Evolutionary conservation across 179 eudicot species (phyloP), one percentile per base, ranked within the genome.

Genomic region (Patellifolia procumbens): DNA sequence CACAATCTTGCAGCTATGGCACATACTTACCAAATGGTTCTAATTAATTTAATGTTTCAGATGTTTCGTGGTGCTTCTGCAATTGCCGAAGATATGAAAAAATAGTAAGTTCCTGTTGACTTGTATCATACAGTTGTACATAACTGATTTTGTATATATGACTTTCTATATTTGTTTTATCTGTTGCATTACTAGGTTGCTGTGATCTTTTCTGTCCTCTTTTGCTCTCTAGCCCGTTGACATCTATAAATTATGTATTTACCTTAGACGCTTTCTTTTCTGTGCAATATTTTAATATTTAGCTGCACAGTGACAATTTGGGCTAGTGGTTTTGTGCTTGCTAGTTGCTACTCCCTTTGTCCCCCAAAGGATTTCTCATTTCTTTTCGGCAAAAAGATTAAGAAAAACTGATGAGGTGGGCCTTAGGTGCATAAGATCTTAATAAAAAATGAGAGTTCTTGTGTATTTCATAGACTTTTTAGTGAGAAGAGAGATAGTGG

Each of bases 11-110:
- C 32, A 55, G n/a, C 37, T 58, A 70, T 29, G 26, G 34, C 49
- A 68, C 51, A 43, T 79, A 39, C n/a, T n/a, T 42, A 66, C n/a
- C 37, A 16, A 59, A 61, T 20, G 72, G 22, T 69, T 73, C 58
- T 76, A 73, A 45, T 70, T 24, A 86, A 34, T 78, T 5, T 22
- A 22, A 74, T 79, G 49, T 81, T 88, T 59, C 82, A 95, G 99
- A 96, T 96, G 98, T 86, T 65, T 81, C 92, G 88, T 78, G 99
- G 97, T 48, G 99, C 99, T 72, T 79, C 92, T 58, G 89, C 96
- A 74, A 86, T 96, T 81, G 82, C 86, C 73, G 97, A 96, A 80
- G 99, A 96, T 86, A 73, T 96, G 85, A 91, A 85, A 80, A 91
- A 89, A 61, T 82, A 81, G 97, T 91, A 82, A 83, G 93, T 80